phyloP scores from a whole-genome alignment of 1,284 basidiomycete genomes.

The Heterobasidion parviporum region DNA sequence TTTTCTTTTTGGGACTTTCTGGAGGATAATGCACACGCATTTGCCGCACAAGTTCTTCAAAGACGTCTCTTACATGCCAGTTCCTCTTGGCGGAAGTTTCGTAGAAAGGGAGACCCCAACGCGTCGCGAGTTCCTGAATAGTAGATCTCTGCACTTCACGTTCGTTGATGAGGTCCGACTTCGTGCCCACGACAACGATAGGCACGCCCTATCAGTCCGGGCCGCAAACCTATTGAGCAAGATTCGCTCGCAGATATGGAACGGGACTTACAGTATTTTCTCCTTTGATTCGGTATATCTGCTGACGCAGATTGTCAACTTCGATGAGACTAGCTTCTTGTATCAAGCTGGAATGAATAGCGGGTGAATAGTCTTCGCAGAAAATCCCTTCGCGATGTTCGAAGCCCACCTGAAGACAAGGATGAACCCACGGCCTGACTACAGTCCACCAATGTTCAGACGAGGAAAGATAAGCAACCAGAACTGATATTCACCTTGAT shows the following conservation, averaged over 20 bases:
- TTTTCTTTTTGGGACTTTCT: conserved; percentile 26
- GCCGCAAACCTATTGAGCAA: not conserved
- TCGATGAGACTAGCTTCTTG: conserved; percentile 73
- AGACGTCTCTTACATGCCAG: conserved; percentile 74
- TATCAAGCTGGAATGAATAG: conserved; percentile 45
- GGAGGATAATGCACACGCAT: conserved; percentile 61
- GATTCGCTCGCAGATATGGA: not conserved
- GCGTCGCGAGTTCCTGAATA: conserved; percentile 55
- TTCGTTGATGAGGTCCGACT: conserved; percentile 77
- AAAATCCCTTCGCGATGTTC: not conserved
- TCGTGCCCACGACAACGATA: conserved; percentile 85
- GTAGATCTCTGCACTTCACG: conserved; percentile 67
- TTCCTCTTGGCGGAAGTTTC: conserved; percentile 80
- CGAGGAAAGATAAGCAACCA: not conserved
- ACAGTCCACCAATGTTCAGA: conserved; percentile 2
- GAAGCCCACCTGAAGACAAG: conserved; percentile 67
- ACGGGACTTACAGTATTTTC: conserved; percentile 41
- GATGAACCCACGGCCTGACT: conserved; percentile 73
- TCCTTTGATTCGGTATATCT: conserved; percentile 77
- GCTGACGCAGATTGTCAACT: conserved; percentile 70
- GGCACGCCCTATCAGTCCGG: conserved; percentile 44
- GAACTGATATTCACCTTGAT: conserved; percentile 46
- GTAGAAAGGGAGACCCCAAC: conserved; percentile 75
- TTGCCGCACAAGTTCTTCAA: conserved; percentile 70
- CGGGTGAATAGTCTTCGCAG: not conserved